A percentile compares a stretch with the other conserved stretches of the same genome.
Conservation (phyloP, 1,139 yeast genomes). For the Scheffersomyces lignicola region DNA sequence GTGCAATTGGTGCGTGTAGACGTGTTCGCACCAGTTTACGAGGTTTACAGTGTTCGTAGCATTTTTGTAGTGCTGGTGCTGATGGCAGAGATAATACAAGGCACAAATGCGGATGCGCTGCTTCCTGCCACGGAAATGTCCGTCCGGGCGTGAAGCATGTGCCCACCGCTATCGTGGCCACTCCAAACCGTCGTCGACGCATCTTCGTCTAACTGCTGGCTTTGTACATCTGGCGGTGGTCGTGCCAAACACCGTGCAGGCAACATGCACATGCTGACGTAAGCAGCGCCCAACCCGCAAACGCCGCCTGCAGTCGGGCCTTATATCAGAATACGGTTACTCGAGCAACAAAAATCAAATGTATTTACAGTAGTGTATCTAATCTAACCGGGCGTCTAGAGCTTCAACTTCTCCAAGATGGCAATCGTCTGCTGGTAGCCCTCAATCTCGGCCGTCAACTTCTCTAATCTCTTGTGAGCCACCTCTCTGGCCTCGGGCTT, state of each 20-base stretch:
- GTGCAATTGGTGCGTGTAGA: too few species aligned
- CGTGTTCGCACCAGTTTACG: too few species aligned
- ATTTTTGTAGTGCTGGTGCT: too few species aligned
- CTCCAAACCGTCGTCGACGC: too few species aligned
- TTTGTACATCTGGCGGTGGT: neutral
- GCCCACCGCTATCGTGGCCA: too few species aligned
- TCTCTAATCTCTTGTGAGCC: constrained; percentile 68
- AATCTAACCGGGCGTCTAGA: too few species aligned
- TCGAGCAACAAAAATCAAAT: constrained; percentile 1
- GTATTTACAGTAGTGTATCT: constrained; percentile 1
- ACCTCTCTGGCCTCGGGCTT: constrained; percentile 77
- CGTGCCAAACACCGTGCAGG: neutral
- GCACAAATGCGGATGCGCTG: too few species aligned
- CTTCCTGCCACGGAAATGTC: too few species aligned
- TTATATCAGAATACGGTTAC: neutral
- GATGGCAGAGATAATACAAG: too few species aligned
- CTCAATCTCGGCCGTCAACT: constrained; percentile 79
- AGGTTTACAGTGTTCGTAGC: too few species aligned
- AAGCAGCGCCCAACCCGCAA: neutral
- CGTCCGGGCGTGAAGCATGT: too few species aligned
- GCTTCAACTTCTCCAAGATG: constrained; percentile 68
- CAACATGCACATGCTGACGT: neutral
- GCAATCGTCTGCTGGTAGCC: constrained; percentile 79
- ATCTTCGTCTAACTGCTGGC: too few species aligned
- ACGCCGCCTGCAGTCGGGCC: neutral